These are phyloP conservation scores for Chimonanthus praecox DNA, from an alignment of 164 flowering plant species.

Conservation along the genomic window DNA sequence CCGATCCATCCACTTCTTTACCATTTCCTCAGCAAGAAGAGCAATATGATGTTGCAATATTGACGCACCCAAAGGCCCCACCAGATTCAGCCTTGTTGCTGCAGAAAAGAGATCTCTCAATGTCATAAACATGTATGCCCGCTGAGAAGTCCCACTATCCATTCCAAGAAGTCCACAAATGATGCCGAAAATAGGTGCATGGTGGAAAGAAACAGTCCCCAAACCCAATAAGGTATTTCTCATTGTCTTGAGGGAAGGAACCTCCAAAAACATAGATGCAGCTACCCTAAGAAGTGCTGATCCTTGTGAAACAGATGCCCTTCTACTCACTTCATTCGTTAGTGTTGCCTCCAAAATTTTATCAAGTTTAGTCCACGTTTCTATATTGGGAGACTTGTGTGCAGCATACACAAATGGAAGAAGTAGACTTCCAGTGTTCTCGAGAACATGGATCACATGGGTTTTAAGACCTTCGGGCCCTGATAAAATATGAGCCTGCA, in stretches of 20 bases:
- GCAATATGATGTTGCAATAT: slow-evolving; percentile 80
- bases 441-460: slow-evolving; percentile 51
- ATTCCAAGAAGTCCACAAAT: slow-evolving; percentile 73
- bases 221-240: slow-evolving; percentile 36
- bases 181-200: slow-evolving; percentile 91
- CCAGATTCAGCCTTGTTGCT: slow-evolving; percentile 85
- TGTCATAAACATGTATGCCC: slow-evolving; percentile 83
- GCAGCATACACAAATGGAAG: slow-evolving; percentile 79
- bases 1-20: slow-evolving; percentile 66
- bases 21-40: slow-evolving; percentile 53
- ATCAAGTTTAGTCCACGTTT: slow-evolving; percentile 58
- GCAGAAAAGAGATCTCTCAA: slow-evolving; percentile 90
- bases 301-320: slow-evolving; percentile 82
- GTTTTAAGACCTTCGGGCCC: slow-evolving; percentile 50
- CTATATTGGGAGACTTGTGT: slow-evolving; percentile 39
- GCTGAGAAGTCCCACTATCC: slow-evolving; percentile 50
- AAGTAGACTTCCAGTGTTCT: slow-evolving; percentile 81
- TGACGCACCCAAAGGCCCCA: slow-evolving; percentile 88
- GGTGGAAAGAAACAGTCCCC: slow-evolving; percentile 55
- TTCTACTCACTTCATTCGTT: slow-evolving; percentile 72
- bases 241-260: slow-evolving; percentile 61
- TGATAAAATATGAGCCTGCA: slow-evolving; percentile 51
- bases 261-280: slow-evolving; percentile 64
- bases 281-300: slow-evolving; percentile 84
- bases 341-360: slow-evolving; percentile 62